These are phyloP conservation scores for Citrus unshiu DNA, from an alignment of 345 rosid genomes.

Conservation along the genomic window DNA sequence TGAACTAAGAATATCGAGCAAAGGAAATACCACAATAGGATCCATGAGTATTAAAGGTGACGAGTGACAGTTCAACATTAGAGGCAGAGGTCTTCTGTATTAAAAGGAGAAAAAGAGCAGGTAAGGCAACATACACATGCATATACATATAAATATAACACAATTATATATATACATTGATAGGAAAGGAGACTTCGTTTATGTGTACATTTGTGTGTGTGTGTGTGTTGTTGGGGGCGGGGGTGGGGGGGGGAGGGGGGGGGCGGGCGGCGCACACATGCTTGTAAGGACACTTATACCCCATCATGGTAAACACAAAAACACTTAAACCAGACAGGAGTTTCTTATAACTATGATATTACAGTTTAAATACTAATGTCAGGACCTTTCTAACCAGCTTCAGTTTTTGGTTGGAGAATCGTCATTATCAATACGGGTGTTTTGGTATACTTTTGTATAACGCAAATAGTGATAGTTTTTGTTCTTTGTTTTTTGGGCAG, in stretches of 20 bases:
- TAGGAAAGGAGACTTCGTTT: background rate
- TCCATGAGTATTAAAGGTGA: constrained; percentile 82
- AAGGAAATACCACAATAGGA: constrained; percentile 52
- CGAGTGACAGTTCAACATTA: constrained; percentile 65
- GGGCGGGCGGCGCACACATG: too few species aligned
- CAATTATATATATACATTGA: background rate
- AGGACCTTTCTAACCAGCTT: background rate
- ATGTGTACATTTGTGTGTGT: background rate
- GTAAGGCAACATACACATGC: constrained; percentile 3
- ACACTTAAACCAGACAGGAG: background rate
- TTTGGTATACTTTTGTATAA: too few species aligned
- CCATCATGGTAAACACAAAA: background rate
- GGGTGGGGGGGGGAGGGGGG: too few species aligned
- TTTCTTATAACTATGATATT: background rate
- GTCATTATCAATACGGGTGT: background rate
- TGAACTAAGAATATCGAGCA: background rate
- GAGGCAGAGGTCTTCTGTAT: constrained; percentile 61
- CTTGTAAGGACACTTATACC: background rate
- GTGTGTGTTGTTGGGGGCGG: background rate
- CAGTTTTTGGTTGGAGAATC: background rate
- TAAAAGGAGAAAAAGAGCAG: background rate
- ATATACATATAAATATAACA: background rate
- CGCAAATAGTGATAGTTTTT: too few species aligned
- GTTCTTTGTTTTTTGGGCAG: too few species aligned
- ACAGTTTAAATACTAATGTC: background rate